Evolutionary conservation across 2,329 filamentous ascomycete genomes (phyloP), one percentile per base, ranked within the genome.

Genomic region (Akanthomyces dipterigenus): DNA sequence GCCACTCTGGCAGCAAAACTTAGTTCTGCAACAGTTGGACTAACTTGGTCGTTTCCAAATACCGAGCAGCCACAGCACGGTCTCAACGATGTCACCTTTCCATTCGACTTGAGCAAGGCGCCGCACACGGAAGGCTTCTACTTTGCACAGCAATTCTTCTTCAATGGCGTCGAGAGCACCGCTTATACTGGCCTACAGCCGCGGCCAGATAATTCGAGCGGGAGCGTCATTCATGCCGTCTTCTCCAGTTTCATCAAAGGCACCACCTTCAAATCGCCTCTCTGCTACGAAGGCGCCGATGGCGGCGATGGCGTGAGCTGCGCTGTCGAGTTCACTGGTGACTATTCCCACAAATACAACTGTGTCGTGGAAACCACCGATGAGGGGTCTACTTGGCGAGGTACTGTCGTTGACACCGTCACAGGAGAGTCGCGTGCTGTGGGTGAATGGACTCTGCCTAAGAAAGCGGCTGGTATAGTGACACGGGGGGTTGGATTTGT

Each of bases 271-370:
- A 22, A 14, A 2, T 60, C 67, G 24, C 3, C 59, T 0, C 66
- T 64, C 22, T 70, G 71, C 66, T 0, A 65, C 45, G 0, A 65
- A 46, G 58, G 69, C 34, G 66, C 72, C 55, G 66, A 74, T 55
- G 62, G 67, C 58, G 53, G 69, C 45, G 64, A 69, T 57, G 61
- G 67, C 11, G 62, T 69, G 9, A 67, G 69, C 59, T 67, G 67
- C 59, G 42, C 64, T 20, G 9, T 68, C 5, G 63, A 65, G 2
- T 63, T 70, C 18, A 38, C 45, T 0, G 65, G 60, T 8, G 57
- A 65, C 42, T 70, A 70, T 61, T 60, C 45, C 8, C 55, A 65
- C 45, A 66, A 56, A 22, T 68, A 64, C 28, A 61, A 67, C 53
- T 38, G 65, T 6, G 61, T 63, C n/a, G 60, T 70, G 22, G 48